Evolutionary conservation across 2,329 filamentous ascomycete genomes (phyloP).

Genomic region (Microdochium paspali): DNA sequence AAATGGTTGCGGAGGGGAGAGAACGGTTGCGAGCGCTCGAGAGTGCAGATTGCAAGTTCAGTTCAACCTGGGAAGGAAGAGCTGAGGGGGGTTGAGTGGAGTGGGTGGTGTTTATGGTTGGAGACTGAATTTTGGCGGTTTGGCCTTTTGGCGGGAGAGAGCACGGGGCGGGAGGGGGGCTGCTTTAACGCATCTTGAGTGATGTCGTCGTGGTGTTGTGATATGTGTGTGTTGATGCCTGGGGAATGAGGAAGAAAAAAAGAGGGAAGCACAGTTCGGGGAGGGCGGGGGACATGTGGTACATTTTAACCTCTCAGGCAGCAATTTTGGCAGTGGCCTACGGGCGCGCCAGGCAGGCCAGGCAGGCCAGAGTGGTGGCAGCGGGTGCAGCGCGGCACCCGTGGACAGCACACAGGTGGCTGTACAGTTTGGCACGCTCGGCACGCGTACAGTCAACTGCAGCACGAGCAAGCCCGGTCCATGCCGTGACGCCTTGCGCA

Average conservation of each 20-base stretch:
- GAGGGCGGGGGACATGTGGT: not conserved
- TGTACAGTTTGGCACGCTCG: not conserved
- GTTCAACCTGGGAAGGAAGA: slow-evolving; percentile 48
- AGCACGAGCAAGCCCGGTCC: not conserved
- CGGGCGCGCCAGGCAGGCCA: no score
- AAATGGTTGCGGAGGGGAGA: slow-evolving; percentile 48
- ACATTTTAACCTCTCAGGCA: not conserved
- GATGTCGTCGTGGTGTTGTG: slow-evolving; percentile 25
- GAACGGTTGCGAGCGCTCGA: slow-evolving; percentile 48
- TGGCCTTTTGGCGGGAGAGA: slow-evolving; percentile 19
- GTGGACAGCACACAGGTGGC: no score
- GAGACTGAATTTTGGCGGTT: slow-evolving; percentile 45
- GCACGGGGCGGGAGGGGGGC: slow-evolving; percentile 27
- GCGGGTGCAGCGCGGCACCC: not conserved
- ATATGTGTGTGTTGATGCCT: slow-evolving; percentile 21
- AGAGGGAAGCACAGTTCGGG: slow-evolving; percentile 15
- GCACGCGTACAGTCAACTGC: not conserved
- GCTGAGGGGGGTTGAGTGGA: slow-evolving; percentile 41
- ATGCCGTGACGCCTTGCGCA: not conserved
- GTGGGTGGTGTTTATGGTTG: slow-evolving; percentile 27
- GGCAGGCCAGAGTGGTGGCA: not conserved
- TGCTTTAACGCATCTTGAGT: slow-evolving; percentile 52
- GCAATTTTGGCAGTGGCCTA: not conserved
- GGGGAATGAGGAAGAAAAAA: slow-evolving; percentile 23
- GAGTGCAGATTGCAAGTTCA: slow-evolving; percentile 58